Base-by-base conservation (phyloP, 2,329 filamentous ascomycete genomes). In the Fusarium dimerum region DNA sequence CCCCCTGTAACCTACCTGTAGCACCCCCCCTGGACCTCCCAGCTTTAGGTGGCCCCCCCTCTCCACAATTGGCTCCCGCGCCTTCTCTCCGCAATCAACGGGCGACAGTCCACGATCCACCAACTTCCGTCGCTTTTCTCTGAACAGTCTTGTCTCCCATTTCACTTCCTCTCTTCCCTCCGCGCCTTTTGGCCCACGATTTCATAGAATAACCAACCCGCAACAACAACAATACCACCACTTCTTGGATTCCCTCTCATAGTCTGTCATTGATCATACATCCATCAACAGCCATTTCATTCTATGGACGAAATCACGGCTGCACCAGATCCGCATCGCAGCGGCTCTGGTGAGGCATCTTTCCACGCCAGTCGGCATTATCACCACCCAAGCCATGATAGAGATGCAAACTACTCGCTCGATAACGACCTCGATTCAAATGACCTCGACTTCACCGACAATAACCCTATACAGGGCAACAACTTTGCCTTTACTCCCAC, bases 401-500 rank as follows among this genome's bases (percentile, higher is more conserved):
- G 45, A 13, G 44, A 50, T 32, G 39, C 10, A 34, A 47, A 50
- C 40, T 49, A 45, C 47, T 40, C 46, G 17, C 18, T 40, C 13
- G 36, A 47, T 20, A 48, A 52, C 17, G 26, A 41, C 29, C 39
- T 53, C 45, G 48, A 53, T 17, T 41, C 50, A 10, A 36, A 36
- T n/a, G 40, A 52, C 9, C 55, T 63, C 50, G 66, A 71, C 50
- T 52, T 72, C 40, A 56, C 52, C 45, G 57, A 66, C 17, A 62
- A 68, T 32, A 56, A 65, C 6, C 66, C 64, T 32, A 47, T 65
- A 16, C 55, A 64, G 11, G 58, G 59, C 50, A 81, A 78, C 60
- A 74, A 71, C 7, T 84, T 84, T 54, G 80, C 78, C 12, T 84
- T 83, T 52, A 75, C 77, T 0, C 78, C 80, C 2, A 73, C 74